These are phyloP conservation scores for Chrysanthemum makinoi DNA, from an alignment of 129 eudicot species.

Conservation along the genomic window DNA sequence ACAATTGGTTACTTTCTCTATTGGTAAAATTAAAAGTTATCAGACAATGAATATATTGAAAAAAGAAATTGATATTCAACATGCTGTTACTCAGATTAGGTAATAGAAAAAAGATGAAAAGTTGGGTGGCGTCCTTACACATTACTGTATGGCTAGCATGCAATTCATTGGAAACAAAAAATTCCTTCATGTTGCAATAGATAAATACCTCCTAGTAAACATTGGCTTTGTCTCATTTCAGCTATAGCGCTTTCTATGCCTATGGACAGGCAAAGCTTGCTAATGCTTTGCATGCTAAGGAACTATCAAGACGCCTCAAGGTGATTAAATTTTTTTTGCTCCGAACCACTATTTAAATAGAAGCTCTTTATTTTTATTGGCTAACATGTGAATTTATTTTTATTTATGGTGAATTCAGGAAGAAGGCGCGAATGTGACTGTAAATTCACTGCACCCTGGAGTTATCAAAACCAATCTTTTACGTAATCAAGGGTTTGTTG, in stretches of 20 bases:
- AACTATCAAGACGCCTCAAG: constrained; percentile 38
- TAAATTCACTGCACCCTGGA: constrained; percentile 39
- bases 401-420: constrained; percentile 14
- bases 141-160: no score
- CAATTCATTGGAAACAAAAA: no score
- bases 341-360: neutral
- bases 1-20: no score
- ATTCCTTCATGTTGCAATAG: no score
- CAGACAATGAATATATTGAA: no score
- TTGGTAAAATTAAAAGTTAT: no score
- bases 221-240: constrained; percentile 17
- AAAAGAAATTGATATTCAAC: no score
- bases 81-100: no score
- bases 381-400: neutral
- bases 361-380: neutral
- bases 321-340: constrained; percentile 11
- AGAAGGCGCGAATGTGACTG: constrained; percentile 31
- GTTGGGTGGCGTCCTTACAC: no score
- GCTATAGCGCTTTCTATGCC: constrained; percentile 31
- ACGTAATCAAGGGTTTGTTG: constrained; percentile 32
- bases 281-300: constrained; percentile 44
- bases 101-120: no score
- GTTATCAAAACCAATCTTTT: constrained; percentile 34
- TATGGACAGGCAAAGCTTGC: constrained; percentile 52
- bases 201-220: no score